Base-by-base conservation (phyloP, 805 yeast genomes). In the Phaffomyces opuntiae region DNA sequence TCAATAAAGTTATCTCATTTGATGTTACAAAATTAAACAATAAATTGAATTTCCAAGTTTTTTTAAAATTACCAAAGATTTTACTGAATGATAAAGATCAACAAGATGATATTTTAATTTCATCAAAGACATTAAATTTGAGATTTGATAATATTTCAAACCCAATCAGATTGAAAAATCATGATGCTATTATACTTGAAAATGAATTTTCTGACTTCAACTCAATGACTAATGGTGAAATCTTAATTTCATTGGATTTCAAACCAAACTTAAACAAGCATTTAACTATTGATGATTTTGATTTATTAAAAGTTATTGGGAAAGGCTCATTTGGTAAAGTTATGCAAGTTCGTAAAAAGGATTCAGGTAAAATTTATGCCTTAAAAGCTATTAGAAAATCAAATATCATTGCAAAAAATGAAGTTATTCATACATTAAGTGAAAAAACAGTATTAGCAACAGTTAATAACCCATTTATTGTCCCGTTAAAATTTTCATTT, bases 251-350 rank as follows among this genome's bases (percentile, higher is more conserved):
- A 21, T 73, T 85, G 32, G 88, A 83, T 57, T 85, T 78, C 66
- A 81, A 81, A 63, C 84, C 88, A 17, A 70, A 76, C 44, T 76
- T 67, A 52, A 78, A 77, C 61, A 78, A 82, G 52, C 83, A 84
- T 42, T 70, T 93, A 41, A 73, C 88, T 1, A 88, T 93, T 53
- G 96, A 89, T 47, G 96, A 91, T 60, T 91, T 93, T 67, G 96
- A 89, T 57, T 69, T 93, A 43, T 74, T 93, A 54, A 93, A 93
- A 66, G 99, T 93, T 21, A 88, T 93, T 45, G 99, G 99, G 34
- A 93, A 93, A 63, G 99, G 99, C 8, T 89, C 97, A 9, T 93
- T 93, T 63, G 99, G 99, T 43, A 93, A 93, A 67, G 99, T 93
- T 44, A 93, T 93, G 98, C 99, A 93, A 66, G 99, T 93, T 37